Evolutionary conservation across 2,329 filamentous ascomycete genomes (phyloP).

Genomic region (Fusarium falciforme): DNA sequence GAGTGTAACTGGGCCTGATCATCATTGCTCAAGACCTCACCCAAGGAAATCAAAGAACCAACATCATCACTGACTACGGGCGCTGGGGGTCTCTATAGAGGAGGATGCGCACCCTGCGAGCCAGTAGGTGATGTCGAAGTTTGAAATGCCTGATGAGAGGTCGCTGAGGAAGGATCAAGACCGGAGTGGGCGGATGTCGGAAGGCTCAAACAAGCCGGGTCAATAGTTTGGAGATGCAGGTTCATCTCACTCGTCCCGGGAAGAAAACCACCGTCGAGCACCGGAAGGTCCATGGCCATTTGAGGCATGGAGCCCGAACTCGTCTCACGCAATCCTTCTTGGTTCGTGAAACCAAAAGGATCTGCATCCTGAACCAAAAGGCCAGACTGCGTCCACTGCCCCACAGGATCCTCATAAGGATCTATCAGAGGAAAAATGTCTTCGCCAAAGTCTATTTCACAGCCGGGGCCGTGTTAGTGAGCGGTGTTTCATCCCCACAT

Average conservation of each 20-base stretch:
- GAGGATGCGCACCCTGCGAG: background rate
- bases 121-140: background rate
- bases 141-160: background rate
- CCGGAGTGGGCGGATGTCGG: background rate
- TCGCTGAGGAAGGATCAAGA: background rate
- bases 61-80: conserved; percentile 1
- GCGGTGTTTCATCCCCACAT: background rate
- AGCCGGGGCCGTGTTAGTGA: conserved; percentile 9
- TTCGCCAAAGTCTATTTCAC: conserved; percentile 12
- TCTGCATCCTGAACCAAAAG: background rate
- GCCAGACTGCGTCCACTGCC: conserved; percentile 2
- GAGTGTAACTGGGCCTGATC: background rate
- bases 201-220: background rate
- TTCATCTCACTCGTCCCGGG: background rate
- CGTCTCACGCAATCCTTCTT: background rate
- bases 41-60: background rate
- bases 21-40: background rate
- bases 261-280: background rate
- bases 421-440: background rate
- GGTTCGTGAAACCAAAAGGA: conserved; percentile 12
- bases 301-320: background rate
- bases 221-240: background rate
- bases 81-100: conserved; percentile 31
- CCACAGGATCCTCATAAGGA: conserved; percentile 8
- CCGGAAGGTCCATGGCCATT: background rate